Conservation (phyloP, 306 rosid genomes). For the cucumber (Cucumis sativus) region DNA sequence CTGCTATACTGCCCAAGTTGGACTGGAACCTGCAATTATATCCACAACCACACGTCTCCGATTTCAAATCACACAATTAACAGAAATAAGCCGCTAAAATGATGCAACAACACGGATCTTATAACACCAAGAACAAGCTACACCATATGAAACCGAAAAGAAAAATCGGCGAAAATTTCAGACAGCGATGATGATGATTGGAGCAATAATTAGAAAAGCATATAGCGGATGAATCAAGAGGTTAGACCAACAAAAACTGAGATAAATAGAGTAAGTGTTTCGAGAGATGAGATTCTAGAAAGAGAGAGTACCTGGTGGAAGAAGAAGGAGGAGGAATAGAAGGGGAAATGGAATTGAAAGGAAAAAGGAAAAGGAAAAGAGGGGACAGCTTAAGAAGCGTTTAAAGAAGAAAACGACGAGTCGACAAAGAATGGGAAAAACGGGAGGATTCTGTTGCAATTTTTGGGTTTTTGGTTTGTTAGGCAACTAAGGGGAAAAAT, state of each 20-base stretch:
- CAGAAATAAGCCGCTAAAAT: not conserved
- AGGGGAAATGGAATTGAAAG: conserved; percentile 4
- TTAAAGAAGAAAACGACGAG: conserved; percentile 30
- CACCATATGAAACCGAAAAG: not conserved
- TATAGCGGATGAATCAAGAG: not conserved
- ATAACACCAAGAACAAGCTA: not conserved
- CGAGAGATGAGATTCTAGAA: not conserved
- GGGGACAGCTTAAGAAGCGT: conserved; percentile 2
- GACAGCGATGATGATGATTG: not conserved
- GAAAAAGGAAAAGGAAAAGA: not conserved
- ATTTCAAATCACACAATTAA: not conserved
- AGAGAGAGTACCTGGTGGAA: conserved; percentile 12
- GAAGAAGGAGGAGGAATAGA: conserved; percentile 4
- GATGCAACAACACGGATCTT: not conserved
- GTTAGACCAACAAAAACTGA: not conserved
- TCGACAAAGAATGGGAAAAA: conserved; percentile 5
- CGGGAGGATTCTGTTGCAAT: conserved; percentile 21
- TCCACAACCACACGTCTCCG: not conserved
- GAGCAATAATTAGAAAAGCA: not conserved
- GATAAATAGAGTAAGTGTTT: not conserved
- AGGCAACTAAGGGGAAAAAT: not conserved
- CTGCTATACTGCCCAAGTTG: not conserved
- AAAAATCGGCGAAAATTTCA: not conserved
- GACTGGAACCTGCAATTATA: not conserved
- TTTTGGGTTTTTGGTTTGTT: conserved; percentile 1